Evolutionary conservation across 345 rosid species (phyloP), one percentile per base, ranked within the genome.

Genomic region (Bretschneidera sinensis): DNA sequence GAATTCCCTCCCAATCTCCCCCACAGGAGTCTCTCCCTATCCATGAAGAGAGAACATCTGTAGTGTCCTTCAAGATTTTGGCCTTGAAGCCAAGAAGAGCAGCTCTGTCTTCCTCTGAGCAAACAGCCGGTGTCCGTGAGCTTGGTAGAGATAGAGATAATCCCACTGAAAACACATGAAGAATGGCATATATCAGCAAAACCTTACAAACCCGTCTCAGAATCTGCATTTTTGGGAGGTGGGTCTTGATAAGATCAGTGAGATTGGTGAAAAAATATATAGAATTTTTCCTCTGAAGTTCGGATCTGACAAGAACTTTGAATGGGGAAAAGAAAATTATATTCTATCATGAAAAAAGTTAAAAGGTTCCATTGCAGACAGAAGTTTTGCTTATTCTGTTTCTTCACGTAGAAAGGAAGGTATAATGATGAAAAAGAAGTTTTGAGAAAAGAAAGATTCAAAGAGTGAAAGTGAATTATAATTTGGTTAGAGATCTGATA

Each of bases 1-100:
- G 75, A 60, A 92, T 88, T 52, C 97, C 98, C 63, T 84, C 97
- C 98, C 98, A 92, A 24, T 85, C 96, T 55, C 89, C 95, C 48
- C 76, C 73, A 25, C 96, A 87, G 78, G 97, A 92, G 43, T 85
- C 86, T 53, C 57, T 72, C 22, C 97, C 94, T 0, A 71, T 69
- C 97, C 98, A 92, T 4, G 97, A 84, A 21, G 79, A 70, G 0
- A 89, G 73, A 76, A 70, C 75, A 9, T 67, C 94, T 0, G 94
- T 83, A 24, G 96, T 85, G 74, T 89, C 98, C 51, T 76, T 54
- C 52, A 69, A 33, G 74, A 92, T 89, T 62, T 71, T 81, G 51
- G 88, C 73, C 76, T 89, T 92, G 86, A 92, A 89, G 15, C 73
- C 65, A 34, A 87, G 85, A 66, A 92, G 96, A 61, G 96, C 79